Conservation (phyloP, 176 grass and related monocot species). For the Thinopyrum elongatum region DNA sequence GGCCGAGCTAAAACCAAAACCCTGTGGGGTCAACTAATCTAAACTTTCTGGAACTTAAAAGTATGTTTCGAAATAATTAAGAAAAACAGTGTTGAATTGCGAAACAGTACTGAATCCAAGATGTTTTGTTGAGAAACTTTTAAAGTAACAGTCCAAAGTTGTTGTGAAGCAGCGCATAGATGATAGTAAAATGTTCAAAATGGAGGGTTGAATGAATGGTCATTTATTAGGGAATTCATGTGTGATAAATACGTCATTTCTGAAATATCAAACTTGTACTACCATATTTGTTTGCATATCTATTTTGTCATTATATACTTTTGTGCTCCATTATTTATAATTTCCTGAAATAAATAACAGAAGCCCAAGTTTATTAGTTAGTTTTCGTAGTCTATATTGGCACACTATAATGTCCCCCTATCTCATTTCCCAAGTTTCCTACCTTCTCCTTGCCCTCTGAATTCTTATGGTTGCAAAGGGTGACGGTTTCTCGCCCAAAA, state of each 20-base stretch:
- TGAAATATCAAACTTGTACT: not conserved
- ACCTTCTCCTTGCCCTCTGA: not conserved
- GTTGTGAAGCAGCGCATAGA: not conserved
- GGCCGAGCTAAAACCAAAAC: not conserved
- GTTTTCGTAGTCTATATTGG: constrained; percentile 11
- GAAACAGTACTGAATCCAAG: not conserved
- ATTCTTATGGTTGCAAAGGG: constrained; percentile 1
- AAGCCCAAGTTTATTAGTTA: not conserved
- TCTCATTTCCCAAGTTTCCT: not conserved
- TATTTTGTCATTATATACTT: not conserved
- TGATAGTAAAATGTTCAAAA: not conserved
- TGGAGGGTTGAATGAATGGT: not conserved
- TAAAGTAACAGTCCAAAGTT: not conserved
- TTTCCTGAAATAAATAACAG: not conserved
- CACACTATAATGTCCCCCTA: not conserved
- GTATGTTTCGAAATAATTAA: not conserved
- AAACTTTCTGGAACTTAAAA: not conserved
- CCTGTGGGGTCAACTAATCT: not conserved
- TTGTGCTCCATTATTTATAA: not conserved
- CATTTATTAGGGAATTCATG: not conserved
- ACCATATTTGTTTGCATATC: not conserved
- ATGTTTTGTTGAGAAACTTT: not conserved
- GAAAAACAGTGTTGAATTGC: not conserved
- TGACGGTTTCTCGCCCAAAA: not conserved
- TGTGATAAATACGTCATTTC: not conserved